phyloP scores from a whole-genome alignment of 192 early-diverging fungal species.

The Coemansia sp. region DNA sequence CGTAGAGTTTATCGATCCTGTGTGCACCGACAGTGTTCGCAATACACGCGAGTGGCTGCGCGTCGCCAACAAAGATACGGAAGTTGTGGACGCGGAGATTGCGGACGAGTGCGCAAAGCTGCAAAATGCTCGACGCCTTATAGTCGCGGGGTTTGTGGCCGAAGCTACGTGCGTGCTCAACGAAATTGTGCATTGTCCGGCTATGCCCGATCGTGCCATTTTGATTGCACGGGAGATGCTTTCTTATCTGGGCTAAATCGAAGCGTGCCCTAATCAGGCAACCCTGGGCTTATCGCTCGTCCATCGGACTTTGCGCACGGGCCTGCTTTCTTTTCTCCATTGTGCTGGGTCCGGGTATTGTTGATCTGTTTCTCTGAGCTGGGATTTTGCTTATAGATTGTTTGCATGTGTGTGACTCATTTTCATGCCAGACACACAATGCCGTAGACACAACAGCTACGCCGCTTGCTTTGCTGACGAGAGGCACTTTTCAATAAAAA shows the following conservation, averaged over 20 bases:
- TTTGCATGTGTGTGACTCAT: too few species aligned
- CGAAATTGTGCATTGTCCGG: slow-evolving; percentile 3
- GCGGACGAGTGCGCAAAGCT: slow-evolving; percentile 4
- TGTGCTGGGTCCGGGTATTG: too few species aligned
- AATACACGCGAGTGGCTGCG: slow-evolving; percentile 13
- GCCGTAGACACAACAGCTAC: too few species aligned
- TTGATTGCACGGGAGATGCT: background rate
- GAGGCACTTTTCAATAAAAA: too few species aligned
- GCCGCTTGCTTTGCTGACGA: too few species aligned
- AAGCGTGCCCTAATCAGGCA: background rate
- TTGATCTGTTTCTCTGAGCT: too few species aligned
- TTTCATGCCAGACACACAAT: too few species aligned
- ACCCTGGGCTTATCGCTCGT: background rate
- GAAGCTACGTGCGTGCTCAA: slow-evolving; percentile 14
- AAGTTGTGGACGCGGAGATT: background rate
- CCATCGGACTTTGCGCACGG: background rate
- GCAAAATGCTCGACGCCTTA: slow-evolving; percentile 6
- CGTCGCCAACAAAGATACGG: background rate
- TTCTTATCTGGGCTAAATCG: background rate
- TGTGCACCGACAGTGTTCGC: background rate
- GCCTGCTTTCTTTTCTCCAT: background rate
- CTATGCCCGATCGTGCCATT: background rate
- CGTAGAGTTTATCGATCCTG: slow-evolving; percentile 1
- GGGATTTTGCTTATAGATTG: too few species aligned
- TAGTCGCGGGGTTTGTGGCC: slow-evolving; percentile 9